A percentile compares a stretch with the other conserved stretches of the same genome.
phyloP scores from a whole-genome alignment of 768 basidiomycete species.

The Ramaria rubella region DNA sequence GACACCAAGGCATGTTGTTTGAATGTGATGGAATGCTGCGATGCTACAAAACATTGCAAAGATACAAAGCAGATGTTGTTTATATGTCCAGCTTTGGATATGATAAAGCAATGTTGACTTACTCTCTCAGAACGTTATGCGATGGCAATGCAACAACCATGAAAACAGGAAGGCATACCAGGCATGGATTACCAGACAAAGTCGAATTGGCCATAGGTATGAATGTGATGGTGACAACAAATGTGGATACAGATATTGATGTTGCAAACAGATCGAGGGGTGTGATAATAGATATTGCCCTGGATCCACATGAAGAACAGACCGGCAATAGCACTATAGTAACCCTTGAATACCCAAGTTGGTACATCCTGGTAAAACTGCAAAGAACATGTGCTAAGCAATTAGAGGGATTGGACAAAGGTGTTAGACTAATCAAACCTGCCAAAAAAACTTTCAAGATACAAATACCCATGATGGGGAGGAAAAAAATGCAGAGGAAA shows the following conservation, averaged over 20 bases:
- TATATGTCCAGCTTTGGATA: conserved; percentile 27
- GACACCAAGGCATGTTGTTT: conserved; percentile 31
- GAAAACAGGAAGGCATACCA: conserved; percentile 12
- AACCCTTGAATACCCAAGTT: conserved; percentile 22
- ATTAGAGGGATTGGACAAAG: conserved; percentile 25
- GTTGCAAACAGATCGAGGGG: conserved; percentile 38
- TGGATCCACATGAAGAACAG: conserved; percentile 28
- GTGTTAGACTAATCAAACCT: conserved; percentile 28
- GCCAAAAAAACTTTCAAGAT: conserved; percentile 15
- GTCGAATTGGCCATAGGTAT: conserved; percentile 32
- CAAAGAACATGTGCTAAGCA: conserved; percentile 20
- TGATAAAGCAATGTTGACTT: conserved; percentile 5
- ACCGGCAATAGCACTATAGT: conserved; percentile 14
- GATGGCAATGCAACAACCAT: not conserved
- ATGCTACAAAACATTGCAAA: conserved; percentile 22
- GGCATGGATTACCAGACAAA: conserved; percentile 14
- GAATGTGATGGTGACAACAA: conserved; percentile 33
- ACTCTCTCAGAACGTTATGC: conserved; percentile 9
- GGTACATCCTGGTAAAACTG: conserved; percentile 28
- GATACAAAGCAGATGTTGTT: conserved; percentile 21
- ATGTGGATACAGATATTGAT: conserved; percentile 33
- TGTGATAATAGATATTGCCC: conserved; percentile 25
- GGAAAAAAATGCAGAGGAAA: conserved; percentile 4
- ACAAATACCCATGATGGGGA: conserved; percentile 6
- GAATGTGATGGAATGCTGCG: conserved; percentile 32